Evolutionary conservation across 139 green algal genomes (phyloP), one percentile per base, ranked within the genome.

Genomic region (Chlamydomonas incerta): DNA sequence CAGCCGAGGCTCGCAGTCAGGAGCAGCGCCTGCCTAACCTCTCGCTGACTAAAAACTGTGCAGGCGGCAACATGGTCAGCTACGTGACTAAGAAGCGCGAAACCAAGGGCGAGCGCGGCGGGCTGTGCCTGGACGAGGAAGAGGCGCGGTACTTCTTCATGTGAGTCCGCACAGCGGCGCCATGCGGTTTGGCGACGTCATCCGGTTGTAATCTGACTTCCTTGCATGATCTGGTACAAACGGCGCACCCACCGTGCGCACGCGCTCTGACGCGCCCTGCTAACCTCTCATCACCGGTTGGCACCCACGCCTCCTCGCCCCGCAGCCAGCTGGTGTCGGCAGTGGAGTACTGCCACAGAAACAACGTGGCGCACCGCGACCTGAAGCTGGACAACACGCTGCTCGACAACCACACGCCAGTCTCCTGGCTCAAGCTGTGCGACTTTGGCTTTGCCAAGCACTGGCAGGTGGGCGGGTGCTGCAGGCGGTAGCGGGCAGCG

Each of bases 271-370:
- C n/a, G n/a, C n/a, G n/a, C n/a, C n/a, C n/a, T n/a, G n/a, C n/a
- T n/a, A n/a, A n/a, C n/a, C n/a, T n/a, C n/a, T n/a, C n/a, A n/a
- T n/a, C n/a, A n/a, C n/a, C n/a, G n/a, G n/a, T n/a, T n/a, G n/a
- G n/a, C n/a, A n/a, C n/a, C n/a, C n/a, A 2, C 63, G 20, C 9
- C 31, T 71, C 9, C 9, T 1, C 9, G 2, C 67, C 33, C 31
- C 34, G 28, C n/a, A 85, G 85, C 88, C 96, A 99, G 92, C 96
- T 98, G 72, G 83, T 99, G 3, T 92, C 79, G 92, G 87, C 89
- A 92, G 76, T 94, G 79, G 94, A 96, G 80, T 98, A 97, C 90
- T 98, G 96, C 90, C 96, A 98, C 87, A 87, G 84, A 21, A 93
- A 97, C 85, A 92, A 92, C 34, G 96, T 98, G 37, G 96, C 95